These are phyloP conservation scores for Beta corolliflora DNA, from an alignment of 179 eudicot genomes.

Conservation along the genomic window DNA sequence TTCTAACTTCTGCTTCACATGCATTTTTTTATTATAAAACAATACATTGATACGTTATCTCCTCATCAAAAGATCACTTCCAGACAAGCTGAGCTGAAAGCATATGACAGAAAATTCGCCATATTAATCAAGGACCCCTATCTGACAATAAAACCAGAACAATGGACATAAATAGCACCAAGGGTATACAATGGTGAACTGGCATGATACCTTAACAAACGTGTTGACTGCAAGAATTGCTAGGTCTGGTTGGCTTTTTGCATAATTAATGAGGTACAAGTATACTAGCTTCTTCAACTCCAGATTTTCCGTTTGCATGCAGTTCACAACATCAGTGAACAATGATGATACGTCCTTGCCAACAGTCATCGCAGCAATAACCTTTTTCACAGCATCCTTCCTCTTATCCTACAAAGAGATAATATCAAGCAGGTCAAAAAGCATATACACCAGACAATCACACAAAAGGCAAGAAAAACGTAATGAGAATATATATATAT, in stretches of 20 bases:
- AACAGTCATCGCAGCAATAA: constrained; percentile 99
- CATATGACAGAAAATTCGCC: background rate
- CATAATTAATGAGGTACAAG: constrained; percentile 91
- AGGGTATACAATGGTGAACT: constrained; percentile 6
- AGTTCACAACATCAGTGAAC: constrained; percentile 96
- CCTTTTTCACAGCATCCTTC: constrained; percentile 99
- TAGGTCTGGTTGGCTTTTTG: constrained; percentile 97
- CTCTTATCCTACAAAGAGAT: constrained; percentile 76
- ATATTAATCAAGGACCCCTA: background rate
- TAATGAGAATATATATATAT: background rate
- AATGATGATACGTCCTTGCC: constrained; percentile 97
- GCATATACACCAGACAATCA: constrained; percentile 6
- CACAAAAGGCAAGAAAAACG: background rate
- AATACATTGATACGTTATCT: background rate
- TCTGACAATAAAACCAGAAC: background rate
- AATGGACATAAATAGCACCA: background rate
- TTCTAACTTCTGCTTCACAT: background rate
- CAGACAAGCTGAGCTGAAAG: background rate
- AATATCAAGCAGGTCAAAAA: constrained; percentile 13
- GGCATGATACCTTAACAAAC: constrained; percentile 77
- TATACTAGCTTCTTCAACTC: constrained; percentile 98
- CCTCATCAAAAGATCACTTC: background rate
- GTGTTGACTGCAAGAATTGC: constrained; percentile 99
- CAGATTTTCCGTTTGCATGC: constrained; percentile 98
- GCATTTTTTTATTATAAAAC: background rate